Conservation (phyloP, 495 filamentous ascomycete genomes). For the Glonium stellatum region DNA sequence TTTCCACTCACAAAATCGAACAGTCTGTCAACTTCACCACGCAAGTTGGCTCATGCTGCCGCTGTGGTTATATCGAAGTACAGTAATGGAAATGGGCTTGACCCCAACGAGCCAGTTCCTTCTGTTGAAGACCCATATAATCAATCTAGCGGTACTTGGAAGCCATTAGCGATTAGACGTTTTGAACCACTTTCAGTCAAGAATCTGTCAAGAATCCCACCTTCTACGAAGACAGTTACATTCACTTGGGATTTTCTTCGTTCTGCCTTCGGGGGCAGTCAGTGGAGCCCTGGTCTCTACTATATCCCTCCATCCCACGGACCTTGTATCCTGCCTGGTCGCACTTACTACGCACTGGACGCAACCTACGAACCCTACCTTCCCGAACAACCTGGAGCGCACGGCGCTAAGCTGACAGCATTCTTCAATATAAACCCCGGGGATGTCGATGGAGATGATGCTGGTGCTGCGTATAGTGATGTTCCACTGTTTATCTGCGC, state of each 20-base stretch:
- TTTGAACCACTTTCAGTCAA: not conserved
- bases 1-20: too few species aligned
- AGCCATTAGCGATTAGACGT: constrained; percentile 5
- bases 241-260: constrained; percentile 34
- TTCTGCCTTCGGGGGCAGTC: constrained; percentile 24
- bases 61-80: too few species aligned
- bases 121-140: not conserved
- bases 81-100: too few species aligned
- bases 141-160: not conserved
- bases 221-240: constrained; percentile 8
- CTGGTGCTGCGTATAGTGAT: constrained; percentile 20
- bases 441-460: constrained; percentile 16
- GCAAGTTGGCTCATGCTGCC: too few species aligned
- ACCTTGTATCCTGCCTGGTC: constrained; percentile 11
- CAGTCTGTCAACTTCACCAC: too few species aligned
- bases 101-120: not conserved
- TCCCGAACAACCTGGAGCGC: constrained; percentile 28
- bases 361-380: constrained; percentile 30
- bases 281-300: constrained; percentile 32
- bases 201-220: constrained; percentile 7
- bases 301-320: constrained; percentile 19
- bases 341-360: constrained; percentile 34
- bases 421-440: constrained; percentile 32
- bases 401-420: constrained; percentile 36
- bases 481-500: constrained; percentile 32